These are phyloP conservation scores for Phytophthora kernoviae DNA, from an alignment of 352 stramenopile genomes.

Conservation along the genomic window DNA sequence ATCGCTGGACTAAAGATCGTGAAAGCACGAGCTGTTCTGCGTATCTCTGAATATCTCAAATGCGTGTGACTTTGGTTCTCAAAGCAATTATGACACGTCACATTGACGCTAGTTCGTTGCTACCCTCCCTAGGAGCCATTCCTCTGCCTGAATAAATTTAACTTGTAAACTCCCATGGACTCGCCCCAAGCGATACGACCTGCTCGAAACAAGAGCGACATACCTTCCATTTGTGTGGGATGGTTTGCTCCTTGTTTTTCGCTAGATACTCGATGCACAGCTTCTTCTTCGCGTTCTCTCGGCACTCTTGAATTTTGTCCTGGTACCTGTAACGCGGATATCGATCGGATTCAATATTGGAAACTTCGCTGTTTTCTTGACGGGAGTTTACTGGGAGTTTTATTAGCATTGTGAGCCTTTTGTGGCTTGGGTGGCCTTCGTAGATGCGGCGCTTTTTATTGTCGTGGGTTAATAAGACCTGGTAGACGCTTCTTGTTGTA, in stretches of 20 bases:
- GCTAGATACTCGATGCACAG: constrained; percentile 26
- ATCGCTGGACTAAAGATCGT: no score
- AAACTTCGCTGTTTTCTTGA: neutral
- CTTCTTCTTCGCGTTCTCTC: constrained; percentile 10
- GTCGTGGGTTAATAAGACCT: no score
- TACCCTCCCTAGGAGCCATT: neutral
- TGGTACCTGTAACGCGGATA: neutral
- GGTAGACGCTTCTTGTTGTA: no score
- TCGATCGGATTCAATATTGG: neutral
- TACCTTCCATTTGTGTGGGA: constrained; percentile 26
- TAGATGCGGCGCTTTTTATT: no score
- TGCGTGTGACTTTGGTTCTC: no score
- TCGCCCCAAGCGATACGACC: neutral
- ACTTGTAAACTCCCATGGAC: neutral
- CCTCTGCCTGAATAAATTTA: constrained; percentile 17
- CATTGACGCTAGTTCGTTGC: no score
- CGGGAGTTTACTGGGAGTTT: no score
- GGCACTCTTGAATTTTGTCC: constrained; percentile 1
- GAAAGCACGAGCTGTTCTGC: no score
- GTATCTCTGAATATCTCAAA: no score
- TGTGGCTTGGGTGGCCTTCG: no score
- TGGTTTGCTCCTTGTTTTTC: constrained; percentile 9
- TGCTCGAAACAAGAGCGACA: constrained; percentile 18
- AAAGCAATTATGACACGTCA: no score
- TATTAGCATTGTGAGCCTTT: no score